Evolutionary conservation across 192 early-diverging fungal genomes (phyloP).

Genomic region (Backusella australiensis): DNA sequence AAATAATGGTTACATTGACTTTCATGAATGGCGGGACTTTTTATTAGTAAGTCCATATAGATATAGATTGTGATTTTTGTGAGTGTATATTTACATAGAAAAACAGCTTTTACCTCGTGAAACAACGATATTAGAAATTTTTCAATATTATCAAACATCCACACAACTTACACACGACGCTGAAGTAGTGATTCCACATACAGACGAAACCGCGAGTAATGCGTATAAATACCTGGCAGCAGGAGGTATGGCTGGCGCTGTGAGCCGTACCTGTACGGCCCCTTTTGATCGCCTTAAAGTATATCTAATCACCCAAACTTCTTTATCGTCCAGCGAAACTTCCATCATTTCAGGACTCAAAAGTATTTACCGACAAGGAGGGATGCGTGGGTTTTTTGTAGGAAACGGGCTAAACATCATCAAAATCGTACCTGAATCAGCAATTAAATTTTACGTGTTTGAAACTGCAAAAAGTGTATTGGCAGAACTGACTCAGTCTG

Average conservation of each 20-base stretch:
- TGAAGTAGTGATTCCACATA: constrained; percentile 61
- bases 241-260: constrained; percentile 72
- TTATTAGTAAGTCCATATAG: constrained; percentile 40
- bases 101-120: constrained; percentile 57
- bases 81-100: not conserved
- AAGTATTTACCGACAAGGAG: constrained; percentile 64
- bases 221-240: constrained; percentile 65
- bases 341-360: constrained; percentile 39
- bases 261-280: constrained; percentile 68
- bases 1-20: constrained; percentile 62
- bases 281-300: constrained; percentile 75
- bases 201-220: constrained; percentile 40
- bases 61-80: not conserved
- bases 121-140: constrained; percentile 60
- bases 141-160: constrained; percentile 56
- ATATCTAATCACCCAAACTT: constrained; percentile 48
- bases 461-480: constrained; percentile 56
- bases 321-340: constrained; percentile 20
- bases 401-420: constrained; percentile 78
- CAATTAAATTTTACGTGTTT: constrained; percentile 75
- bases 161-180: constrained; percentile 65
- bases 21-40: constrained; percentile 66
- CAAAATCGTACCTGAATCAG: constrained; percentile 76
- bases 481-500: constrained; percentile 36
- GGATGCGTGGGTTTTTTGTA: constrained; percentile 64